A percentile compares a stretch with the other conserved stretches of the same genome.
Conservation (phyloP, 2,329 filamentous ascomycete species). For the Penicillium sp. region DNA sequence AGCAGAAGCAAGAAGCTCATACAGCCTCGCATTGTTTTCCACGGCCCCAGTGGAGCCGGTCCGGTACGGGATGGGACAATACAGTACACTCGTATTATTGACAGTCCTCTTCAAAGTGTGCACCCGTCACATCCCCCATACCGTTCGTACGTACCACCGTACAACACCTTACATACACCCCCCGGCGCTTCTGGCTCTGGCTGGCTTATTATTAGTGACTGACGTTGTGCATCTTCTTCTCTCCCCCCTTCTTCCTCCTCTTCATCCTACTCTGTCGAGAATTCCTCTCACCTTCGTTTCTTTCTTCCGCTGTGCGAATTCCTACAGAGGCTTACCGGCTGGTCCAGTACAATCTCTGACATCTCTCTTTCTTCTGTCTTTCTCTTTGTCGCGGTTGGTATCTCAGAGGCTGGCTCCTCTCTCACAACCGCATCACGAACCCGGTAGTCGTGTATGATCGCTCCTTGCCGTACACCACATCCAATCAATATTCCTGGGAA, state of each 20-base stretch:
- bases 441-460: constrained; percentile 11
- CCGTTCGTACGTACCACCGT: neutral
- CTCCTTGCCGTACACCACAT: constrained; percentile 12
- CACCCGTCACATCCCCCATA: neutral
- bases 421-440: constrained; percentile 23
- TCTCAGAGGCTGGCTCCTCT: constrained; percentile 44
- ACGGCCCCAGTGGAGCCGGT: neutral
- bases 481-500: neutral
- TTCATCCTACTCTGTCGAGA: constrained; percentile 14
- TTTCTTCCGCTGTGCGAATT: constrained; percentile 41
- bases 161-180: constrained; percentile 9
- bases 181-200: too few relatives aligned
- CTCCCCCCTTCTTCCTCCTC: constrained; percentile 16
- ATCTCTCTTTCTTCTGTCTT: constrained; percentile 34
- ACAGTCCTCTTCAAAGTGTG: too few relatives aligned
- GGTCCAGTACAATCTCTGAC: constrained; percentile 39
- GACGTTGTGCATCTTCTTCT: constrained; percentile 22
- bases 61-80: neutral
- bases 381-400: constrained; percentile 26
- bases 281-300: constrained; percentile 31
- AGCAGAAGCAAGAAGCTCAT: too few relatives aligned
- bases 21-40: neutral
- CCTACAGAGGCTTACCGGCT: constrained; percentile 40
- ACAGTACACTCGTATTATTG: neutral
- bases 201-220: constrained; percentile 26